These are phyloP conservation scores for Sanghuangporus sanghuang DNA, from an alignment of 1,284 basidiomycete species.

Conservation along the genomic window DNA sequence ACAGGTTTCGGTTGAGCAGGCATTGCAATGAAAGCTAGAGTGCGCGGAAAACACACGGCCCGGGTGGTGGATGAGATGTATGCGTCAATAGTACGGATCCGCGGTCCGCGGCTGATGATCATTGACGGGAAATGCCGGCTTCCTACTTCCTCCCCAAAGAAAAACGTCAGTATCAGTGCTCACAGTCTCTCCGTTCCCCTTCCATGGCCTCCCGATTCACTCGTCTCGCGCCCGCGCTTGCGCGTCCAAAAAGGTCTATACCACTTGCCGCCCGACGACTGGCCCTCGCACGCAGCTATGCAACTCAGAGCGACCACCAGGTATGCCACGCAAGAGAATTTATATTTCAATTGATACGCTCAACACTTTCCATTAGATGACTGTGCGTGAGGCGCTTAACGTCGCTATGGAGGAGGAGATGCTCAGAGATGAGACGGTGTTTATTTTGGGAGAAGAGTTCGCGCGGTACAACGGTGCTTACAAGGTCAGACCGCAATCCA, in stretches of 20 bases:
- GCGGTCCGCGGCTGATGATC: not conserved
- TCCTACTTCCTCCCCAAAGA: not conserved
- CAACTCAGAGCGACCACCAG: conserved; percentile 54
- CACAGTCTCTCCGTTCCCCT: conserved; percentile 21
- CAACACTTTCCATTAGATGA: conserved; percentile 60
- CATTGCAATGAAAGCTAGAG: not conserved
- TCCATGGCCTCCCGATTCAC: conserved; percentile 64
- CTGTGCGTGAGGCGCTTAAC: conserved; percentile 97
- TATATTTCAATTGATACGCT: conserved; percentile 20
- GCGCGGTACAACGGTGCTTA: conserved; percentile 99
- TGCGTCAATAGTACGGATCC: not conserved
- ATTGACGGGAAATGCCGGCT: not conserved
- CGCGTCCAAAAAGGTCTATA: conserved; percentile 33
- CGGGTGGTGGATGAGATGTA: not conserved
- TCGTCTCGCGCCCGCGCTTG: conserved; percentile 57
- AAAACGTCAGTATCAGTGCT: not conserved
- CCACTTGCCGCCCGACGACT: conserved; percentile 36
- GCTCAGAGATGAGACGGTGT: conserved; percentile 93
- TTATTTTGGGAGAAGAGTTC: conserved; percentile 97
- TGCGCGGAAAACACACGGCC: not conserved
- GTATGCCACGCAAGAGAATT: conserved; percentile 30
- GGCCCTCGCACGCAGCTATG: conserved; percentile 53
- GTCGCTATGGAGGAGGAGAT: conserved; percentile 99
- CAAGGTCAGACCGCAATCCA: conserved; percentile 59
- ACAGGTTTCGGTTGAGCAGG: conserved; percentile 32